Evolutionary conservation across 352 stramenopile genomes (phyloP).

Genomic region (Pythium oligandrum): DNA sequence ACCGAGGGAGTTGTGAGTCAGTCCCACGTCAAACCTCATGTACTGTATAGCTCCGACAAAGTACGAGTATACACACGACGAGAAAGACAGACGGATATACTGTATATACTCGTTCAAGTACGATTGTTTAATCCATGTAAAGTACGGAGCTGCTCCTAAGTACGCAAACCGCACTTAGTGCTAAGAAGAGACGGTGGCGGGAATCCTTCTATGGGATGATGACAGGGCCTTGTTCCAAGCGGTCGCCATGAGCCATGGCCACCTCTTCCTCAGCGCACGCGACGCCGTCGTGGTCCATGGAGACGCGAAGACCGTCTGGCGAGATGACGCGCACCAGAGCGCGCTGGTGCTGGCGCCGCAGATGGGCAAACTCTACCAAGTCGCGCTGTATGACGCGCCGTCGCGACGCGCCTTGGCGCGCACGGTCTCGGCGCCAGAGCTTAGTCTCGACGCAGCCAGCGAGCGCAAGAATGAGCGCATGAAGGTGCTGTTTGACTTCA

Average conservation of each 20-base stretch:
- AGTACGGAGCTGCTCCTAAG: too few species aligned
- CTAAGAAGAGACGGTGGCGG: too few species aligned
- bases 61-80: slow-evolving; percentile 1
- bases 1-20: too few species aligned
- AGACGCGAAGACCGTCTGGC: slow-evolving; percentile 34
- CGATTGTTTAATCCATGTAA: too few species aligned
- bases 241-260: slow-evolving; percentile 36
- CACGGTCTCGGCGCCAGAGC: slow-evolving; percentile 10
- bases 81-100: too few species aligned
- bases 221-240: too few species aligned
- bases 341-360: slow-evolving; percentile 40
- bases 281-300: slow-evolving; percentile 38
- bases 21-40: not conserved
- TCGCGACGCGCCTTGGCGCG: not conserved
- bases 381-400: slow-evolving; percentile 21
- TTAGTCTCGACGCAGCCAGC: not conserved
- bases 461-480: too few species aligned
- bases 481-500: slow-evolving; percentile 43
- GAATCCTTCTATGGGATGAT: too few species aligned
- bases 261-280: slow-evolving; percentile 51
- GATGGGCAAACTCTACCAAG: slow-evolving; percentile 31
- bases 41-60: slow-evolving; percentile 3
- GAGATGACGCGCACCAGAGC: slow-evolving; percentile 48
- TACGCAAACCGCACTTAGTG: too few species aligned
- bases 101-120: too few species aligned